Percentiles rank a stretch among this genome's conserved stretches.
Conservation (phyloP, 768 basidiomycete genomes). For the Pholiota molesta region DNA sequence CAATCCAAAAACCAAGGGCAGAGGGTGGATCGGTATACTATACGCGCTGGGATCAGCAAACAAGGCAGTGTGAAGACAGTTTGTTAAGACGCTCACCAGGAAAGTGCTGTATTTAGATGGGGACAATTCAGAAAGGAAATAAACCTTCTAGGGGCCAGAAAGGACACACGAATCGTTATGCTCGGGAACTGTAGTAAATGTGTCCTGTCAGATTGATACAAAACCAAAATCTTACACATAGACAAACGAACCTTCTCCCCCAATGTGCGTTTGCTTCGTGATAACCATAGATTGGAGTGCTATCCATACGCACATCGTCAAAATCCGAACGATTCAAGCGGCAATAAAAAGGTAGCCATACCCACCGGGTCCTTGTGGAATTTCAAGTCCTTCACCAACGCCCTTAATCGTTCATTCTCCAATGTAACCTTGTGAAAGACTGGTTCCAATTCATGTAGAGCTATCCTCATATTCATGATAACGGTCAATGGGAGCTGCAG, state of each 20-base stretch:
- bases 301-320: conserved; percentile 27
- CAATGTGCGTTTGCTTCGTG: conserved; percentile 91
- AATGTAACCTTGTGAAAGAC: conserved; percentile 79
- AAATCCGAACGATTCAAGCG: background rate
- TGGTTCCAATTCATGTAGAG: conserved; percentile 84
- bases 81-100: conserved; percentile 47
- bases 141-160: conserved; percentile 1
- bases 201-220: background rate
- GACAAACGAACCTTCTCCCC: conserved; percentile 76
- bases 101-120: conserved; percentile 58
- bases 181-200: conserved; percentile 63
- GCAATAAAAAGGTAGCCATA: conserved; percentile 31
- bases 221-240: background rate
- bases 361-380: conserved; percentile 88
- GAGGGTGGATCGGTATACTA: conserved; percentile 92
- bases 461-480: conserved; percentile 38
- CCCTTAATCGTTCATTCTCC: conserved; percentile 71
- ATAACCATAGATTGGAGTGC: conserved; percentile 96
- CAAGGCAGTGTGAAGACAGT: background rate
- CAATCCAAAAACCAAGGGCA: conserved; percentile 97
- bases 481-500: background rate
- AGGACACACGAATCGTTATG: conserved; percentile 89
- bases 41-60: conserved; percentile 1
- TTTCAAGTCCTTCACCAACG: conserved; percentile 74
- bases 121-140: conserved; percentile 1